Percentiles rank a stretch among this genome's conserved stretches.
These are phyloP conservation scores for Colletotrichum melonis DNA, from an alignment of 2,329 filamentous ascomycete genomes.

Conservation along the genomic window DNA sequence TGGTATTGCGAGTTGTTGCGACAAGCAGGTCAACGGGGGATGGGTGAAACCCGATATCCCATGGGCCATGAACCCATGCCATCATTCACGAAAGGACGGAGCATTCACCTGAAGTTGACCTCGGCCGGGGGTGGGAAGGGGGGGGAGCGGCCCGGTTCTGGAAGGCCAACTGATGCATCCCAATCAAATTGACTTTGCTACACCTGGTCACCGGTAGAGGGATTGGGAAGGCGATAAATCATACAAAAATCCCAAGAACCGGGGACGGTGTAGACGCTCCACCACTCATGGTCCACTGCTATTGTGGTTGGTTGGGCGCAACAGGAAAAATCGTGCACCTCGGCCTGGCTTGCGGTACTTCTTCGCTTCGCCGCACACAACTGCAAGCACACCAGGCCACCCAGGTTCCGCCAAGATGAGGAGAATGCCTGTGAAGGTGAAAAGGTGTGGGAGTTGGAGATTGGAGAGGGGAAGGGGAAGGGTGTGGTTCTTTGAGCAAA, in stretches of 20 bases:
- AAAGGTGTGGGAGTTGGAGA: not conserved
- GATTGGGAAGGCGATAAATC: slow-evolving; percentile 26
- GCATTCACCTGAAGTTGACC: slow-evolving; percentile 12
- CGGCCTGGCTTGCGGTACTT: slow-evolving; percentile 13
- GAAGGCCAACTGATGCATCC: slow-evolving; percentile 6
- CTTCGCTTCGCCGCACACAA: not conserved
- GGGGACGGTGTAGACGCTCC: slow-evolving; percentile 11
- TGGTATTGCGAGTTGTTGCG: not conserved
- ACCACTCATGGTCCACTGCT: not conserved
- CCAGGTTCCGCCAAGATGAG: not conserved
- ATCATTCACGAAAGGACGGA: slow-evolving; percentile 1
- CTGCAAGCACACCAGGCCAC: not conserved
- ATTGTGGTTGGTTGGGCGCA: too few relatives aligned
- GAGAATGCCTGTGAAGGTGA: not conserved
- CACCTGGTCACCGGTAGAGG: slow-evolving; percentile 32
- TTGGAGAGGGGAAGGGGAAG: not conserved
- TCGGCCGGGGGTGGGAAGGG: not conserved
- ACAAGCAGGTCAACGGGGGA: slow-evolving; percentile 7
- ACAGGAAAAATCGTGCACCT: not conserved
- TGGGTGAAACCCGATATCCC: not conserved
- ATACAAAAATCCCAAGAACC: slow-evolving; percentile 25
- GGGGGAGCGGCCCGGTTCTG: not conserved
- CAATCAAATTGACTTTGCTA: slow-evolving; percentile 19
- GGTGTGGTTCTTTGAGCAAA: not conserved
- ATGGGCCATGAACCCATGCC: too few relatives aligned